phyloP scores from a whole-genome alignment of 2,329 filamentous ascomycete genomes.

The Phialophora tarda region DNA sequence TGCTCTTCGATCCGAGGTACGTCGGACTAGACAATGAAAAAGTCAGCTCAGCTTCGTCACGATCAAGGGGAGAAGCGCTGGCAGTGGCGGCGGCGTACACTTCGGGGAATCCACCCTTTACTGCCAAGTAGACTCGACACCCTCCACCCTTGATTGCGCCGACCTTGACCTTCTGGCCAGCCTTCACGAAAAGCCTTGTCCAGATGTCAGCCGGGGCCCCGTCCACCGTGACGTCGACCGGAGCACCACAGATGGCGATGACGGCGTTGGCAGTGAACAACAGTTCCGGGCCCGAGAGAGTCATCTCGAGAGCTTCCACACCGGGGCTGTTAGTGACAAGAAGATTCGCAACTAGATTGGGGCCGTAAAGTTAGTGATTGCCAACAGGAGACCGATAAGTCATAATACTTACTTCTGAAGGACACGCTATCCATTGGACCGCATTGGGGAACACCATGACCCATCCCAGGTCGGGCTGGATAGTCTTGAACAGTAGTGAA shows the following conservation, averaged over 20 bases:
- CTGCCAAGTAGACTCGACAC: constrained; percentile 63
- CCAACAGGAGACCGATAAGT: background rate
- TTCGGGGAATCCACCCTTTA: constrained; percentile 60
- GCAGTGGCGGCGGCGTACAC: constrained; percentile 52
- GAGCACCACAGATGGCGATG: constrained; percentile 62
- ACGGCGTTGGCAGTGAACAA: constrained; percentile 60
- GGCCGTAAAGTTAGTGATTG: background rate
- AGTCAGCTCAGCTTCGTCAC: background rate
- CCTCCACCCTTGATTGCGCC: constrained; percentile 58
- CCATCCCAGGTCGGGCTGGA: constrained; percentile 60
- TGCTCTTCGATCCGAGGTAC: constrained; percentile 65
- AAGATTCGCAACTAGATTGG: constrained; percentile 57
- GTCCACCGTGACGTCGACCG: constrained; percentile 59
- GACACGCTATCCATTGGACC: constrained; percentile 68
- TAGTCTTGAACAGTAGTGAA: constrained; percentile 66
- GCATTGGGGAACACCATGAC: constrained; percentile 62
- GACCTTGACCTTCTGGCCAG: constrained; percentile 61
- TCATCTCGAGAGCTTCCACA: constrained; percentile 64
- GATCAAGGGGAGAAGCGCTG: background rate
- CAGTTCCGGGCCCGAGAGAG: constrained; percentile 64
- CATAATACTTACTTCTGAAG: constrained; percentile 46
- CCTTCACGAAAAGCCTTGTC: constrained; percentile 56
- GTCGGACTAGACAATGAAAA: background rate
- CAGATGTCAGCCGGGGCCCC: constrained; percentile 59
- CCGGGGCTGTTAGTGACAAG: constrained; percentile 61